Base-by-base conservation (phyloP, 2,329 filamentous ascomycete genomes). In the Colletotrichum falcatum region DNA sequence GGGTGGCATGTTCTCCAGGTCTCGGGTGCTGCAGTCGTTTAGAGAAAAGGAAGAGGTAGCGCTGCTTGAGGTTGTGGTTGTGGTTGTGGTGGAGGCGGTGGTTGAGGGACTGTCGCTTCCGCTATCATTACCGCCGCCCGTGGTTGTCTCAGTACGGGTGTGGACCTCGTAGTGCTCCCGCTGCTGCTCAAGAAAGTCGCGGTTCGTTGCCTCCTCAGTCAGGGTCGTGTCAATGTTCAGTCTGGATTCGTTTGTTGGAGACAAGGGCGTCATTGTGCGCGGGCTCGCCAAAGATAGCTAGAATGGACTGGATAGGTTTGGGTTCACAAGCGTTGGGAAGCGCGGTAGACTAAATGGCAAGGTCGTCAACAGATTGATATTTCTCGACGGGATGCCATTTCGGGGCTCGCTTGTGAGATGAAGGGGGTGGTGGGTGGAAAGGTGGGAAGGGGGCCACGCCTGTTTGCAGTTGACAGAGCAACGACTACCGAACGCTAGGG, bases 1-100 rank as follows among this genome's bases (percentile, higher is more conserved):
- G 14, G 85, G 82, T 51, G 83, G 83, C 46, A 81, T 73, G 77
- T 88, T 84, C 76, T 87, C 83, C 74, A 87, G 82, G 72, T 82
- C 81, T 42, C 75, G 72, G 46, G 75, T 64, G 56, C 74, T 78
- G 48, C 74, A 78, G 49, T 83, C 81, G 73, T 77, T 79, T 65
- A 79, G 73, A 65, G 69, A 72, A 49, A 55, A 61, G 56, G 37
- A 73, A 59, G 20, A 75, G 69, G 28, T 61, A 66, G 64, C 61
- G 65, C 63, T 68, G 54, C 72, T 74, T 46, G 65, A 65, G 62
- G 60, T 71, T 46, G 20, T 75, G 69, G 28, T 63, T 65, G 64
- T 62, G 65, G 65, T n/a, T 66, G 54, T 74, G 48, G 64, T 65
- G 61, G 60, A 69, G 42, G 20, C 74, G 70, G 37, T 65, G 68